Conservation (phyloP, 352 stramenopile species). For the Phytophthora podocarpi region DNA sequence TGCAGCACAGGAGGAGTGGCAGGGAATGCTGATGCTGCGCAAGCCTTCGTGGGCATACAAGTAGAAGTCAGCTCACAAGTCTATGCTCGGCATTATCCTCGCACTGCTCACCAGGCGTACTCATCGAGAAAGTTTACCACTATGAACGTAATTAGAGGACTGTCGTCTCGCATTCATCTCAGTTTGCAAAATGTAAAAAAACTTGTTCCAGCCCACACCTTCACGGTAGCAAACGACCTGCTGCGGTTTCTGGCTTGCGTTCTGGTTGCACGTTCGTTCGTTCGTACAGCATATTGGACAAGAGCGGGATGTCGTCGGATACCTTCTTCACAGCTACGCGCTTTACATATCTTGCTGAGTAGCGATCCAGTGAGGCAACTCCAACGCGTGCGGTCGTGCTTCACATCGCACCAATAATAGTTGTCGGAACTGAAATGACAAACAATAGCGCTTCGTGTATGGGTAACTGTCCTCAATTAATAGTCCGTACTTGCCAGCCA, state of each 20-base stretch:
- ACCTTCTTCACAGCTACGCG: background rate
- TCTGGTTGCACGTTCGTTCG: background rate
- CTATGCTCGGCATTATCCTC: no score
- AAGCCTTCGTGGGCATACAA: background rate
- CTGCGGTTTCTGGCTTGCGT: background rate
- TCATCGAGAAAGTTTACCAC: background rate
- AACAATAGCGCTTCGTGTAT: background rate
- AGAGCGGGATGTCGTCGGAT: background rate
- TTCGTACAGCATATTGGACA: background rate
- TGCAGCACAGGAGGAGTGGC: background rate
- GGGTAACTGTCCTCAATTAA: no score
- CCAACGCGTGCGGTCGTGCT: background rate
- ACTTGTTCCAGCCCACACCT: background rate
- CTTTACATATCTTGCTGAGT: background rate
- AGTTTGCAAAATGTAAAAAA: background rate
- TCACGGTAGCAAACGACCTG: background rate
- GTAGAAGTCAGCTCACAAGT: background rate
- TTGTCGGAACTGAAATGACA: background rate
- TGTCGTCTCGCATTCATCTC: background rate
- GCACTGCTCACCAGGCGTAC: background rate
- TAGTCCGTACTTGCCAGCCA: background rate
- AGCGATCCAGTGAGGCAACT: background rate
- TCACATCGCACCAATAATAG: background rate
- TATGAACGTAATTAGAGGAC: background rate
- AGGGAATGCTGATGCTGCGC: background rate